Percentiles rank a stretch among this genome's conserved stretches.
Evolutionary conservation across 2,329 filamentous ascomycete genomes (phyloP).

Genomic region (Cercospora janseana): DNA sequence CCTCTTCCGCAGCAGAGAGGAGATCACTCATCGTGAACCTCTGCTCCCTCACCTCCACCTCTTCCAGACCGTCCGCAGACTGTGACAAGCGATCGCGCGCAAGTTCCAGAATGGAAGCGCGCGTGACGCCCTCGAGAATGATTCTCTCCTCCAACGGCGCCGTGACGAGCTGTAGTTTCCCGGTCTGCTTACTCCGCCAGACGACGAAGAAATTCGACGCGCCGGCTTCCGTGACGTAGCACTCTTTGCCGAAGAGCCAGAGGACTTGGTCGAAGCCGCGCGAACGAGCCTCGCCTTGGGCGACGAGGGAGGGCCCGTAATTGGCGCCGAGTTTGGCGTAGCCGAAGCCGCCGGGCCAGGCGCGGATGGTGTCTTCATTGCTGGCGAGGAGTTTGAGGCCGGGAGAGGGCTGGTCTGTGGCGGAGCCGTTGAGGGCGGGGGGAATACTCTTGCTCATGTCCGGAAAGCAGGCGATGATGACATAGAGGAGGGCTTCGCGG

Average conservation of each 20-base stretch:
- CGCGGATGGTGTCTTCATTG: slow-evolving; percentile 77
- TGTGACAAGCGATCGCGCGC: slow-evolving; percentile 59
- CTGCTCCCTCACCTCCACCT: slow-evolving; percentile 71
- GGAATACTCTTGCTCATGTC: slow-evolving; percentile 40
- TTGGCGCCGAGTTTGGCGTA: slow-evolving; percentile 92
- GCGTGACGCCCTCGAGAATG: slow-evolving; percentile 86
- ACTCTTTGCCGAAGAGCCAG: slow-evolving; percentile 82
- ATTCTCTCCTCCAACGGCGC: slow-evolving; percentile 75
- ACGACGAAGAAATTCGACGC: slow-evolving; percentile 90
- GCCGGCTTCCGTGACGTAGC: slow-evolving; percentile 83
- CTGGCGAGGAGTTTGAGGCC: slow-evolving; percentile 72
- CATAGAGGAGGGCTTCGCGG: slow-evolving; percentile 80
- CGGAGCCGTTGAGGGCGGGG: slow-evolving; percentile 31
- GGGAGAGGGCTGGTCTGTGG: slow-evolving; percentile 9
- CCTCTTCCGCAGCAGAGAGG: slow-evolving; percentile 68
- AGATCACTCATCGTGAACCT: slow-evolving; percentile 80
- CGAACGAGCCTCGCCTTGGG: slow-evolving; percentile 69
- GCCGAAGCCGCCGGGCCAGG: slow-evolving; percentile 91
- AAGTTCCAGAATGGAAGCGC: slow-evolving; percentile 74
- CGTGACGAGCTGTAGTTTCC: slow-evolving; percentile 71
- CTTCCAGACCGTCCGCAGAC: slow-evolving; percentile 37
- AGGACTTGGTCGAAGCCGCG: slow-evolving; percentile 84
- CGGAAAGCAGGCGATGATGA: slow-evolving; percentile 60
- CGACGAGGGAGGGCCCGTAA: slow-evolving; percentile 80
- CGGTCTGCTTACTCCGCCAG: slow-evolving; percentile 58